Base-by-base conservation (phyloP, 345 rosid species). In the Sisymbrium irio region DNA sequence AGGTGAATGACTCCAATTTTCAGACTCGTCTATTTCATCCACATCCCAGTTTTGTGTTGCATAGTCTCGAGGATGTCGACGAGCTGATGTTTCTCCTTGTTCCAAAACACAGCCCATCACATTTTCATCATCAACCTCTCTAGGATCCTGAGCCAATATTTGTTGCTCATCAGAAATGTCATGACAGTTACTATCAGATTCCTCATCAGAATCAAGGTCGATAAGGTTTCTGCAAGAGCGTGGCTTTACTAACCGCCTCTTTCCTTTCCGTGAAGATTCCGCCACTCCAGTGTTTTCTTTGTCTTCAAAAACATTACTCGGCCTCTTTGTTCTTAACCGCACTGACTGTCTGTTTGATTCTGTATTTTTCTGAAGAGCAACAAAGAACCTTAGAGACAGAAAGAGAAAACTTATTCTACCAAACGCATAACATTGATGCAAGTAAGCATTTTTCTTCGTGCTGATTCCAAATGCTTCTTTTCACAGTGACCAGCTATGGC, bases 151-250 rank as follows among this genome's bases (percentile, higher is more conserved):
- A 72, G 62, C 72, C 69, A 71, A 41, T 14, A 51, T 55, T 67
- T 37, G 72, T 20, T 62, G 33, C 71, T 56, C 40, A 11, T 47
- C 67, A 39, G 49, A 37, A 11, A 19, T 19, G 3, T 55, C 30
- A 69, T 6, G 33, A 36, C 64, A 19, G 40, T 73, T 47, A 54
- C 69, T 44, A 40, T 40, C 25, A 77, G 65, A 42, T 25, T 85
- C 88, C 66, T 68, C 76, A 30, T 84, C 86, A 42, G 86, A 84
- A 62, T 86, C 91, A 33, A 73, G 53, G 66, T 77, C 76, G 36
- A 81, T 49, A 62, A 59, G 72, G 55, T 79, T 68, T 69, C 77
- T 81, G 44, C 50, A 42, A 18, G 50, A 57, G 55, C 65, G 79
- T 75, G 72, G 84, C 79, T 83, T 85, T 74, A 82, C 78, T 62